Evolutionary conservation across 768 basidiomycete species (phyloP).

Genomic region (Dioszegia crocea): DNA sequence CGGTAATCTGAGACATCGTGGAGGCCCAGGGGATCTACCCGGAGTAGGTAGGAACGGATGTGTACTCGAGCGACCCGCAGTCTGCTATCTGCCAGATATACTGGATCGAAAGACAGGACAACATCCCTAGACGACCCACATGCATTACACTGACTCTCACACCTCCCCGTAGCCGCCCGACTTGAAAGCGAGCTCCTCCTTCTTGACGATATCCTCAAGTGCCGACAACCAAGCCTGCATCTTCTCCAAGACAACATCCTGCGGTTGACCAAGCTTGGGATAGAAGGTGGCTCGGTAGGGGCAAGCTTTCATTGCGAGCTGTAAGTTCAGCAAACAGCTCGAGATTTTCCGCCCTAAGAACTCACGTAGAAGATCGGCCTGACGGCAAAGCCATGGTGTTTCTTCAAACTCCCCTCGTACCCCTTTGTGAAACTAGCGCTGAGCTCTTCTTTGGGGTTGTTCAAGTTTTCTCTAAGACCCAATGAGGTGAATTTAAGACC

Average conservation of each 20-base stretch:
- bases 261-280: slow-evolving; percentile 56
- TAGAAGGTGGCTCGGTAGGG: slow-evolving; percentile 62
- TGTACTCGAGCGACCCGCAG: too few species aligned
- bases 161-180: slow-evolving; percentile 42
- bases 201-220: slow-evolving; percentile 55
- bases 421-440: slow-evolving; percentile 68
- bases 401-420: slow-evolving; percentile 76
- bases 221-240: slow-evolving; percentile 59
- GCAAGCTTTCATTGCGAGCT: slow-evolving; percentile 70
- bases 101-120: too few species aligned
- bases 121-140: too few species aligned
- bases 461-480: slow-evolving; percentile 63
- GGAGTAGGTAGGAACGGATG: too few species aligned
- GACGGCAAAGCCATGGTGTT: slow-evolving; percentile 64
- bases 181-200: slow-evolving; percentile 54
- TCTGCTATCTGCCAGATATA: too few species aligned
- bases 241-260: slow-evolving; percentile 54
- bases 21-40: too few species aligned
- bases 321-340: background rate
- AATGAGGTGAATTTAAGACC: slow-evolving; percentile 76
- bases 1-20: too few species aligned
- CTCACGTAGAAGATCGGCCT: slow-evolving; percentile 58
- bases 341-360: slow-evolving; percentile 15
- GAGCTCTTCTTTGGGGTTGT: slow-evolving; percentile 65
- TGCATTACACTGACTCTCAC: background rate